These are phyloP conservation scores for Cladophialophora psammophila DNA, from an alignment of 2,329 filamentous ascomycete genomes.

Conservation along the genomic window DNA sequence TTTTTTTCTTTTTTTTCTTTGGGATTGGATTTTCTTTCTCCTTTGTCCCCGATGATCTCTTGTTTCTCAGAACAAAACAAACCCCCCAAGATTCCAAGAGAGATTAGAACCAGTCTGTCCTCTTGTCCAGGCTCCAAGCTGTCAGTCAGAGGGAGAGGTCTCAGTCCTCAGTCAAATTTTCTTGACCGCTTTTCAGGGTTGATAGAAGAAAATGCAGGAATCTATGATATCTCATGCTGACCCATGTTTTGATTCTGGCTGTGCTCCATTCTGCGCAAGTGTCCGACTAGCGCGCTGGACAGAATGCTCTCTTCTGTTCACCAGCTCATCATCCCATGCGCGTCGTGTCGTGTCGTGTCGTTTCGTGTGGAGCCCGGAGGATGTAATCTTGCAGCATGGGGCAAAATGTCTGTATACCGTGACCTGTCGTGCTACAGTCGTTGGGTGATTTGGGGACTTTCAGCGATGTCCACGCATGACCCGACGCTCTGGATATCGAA, in stretches of 20 bases:
- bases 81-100: slow-evolving; percentile 1
- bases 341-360: neutral
- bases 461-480: slow-evolving; percentile 11
- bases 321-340: slow-evolving; percentile 12
- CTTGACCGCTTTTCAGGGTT: slow-evolving; percentile 32
- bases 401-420: slow-evolving; percentile 15
- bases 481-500: slow-evolving; percentile 29
- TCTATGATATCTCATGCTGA: slow-evolving; percentile 10
- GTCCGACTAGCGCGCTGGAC: neutral
- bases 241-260: slow-evolving; percentile 6
- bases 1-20: slow-evolving; percentile 39
- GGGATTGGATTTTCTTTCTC: slow-evolving; percentile 37
- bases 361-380: neutral
- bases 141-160: slow-evolving; percentile 24
- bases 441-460: neutral
- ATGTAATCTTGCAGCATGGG: slow-evolving; percentile 13
- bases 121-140: slow-evolving; percentile 19
- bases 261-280: neutral
- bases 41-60: slow-evolving; percentile 19
- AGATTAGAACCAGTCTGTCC: slow-evolving; percentile 23
- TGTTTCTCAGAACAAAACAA: slow-evolving; percentile 5
- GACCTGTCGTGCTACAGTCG: slow-evolving; percentile 32
- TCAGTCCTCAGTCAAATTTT: slow-evolving; percentile 34
- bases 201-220: slow-evolving; percentile 27
- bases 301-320: neutral